Percentiles rank a stretch among this genome's conserved stretches.
These are phyloP conservation scores for Coniochaeta ligniaria DNA, from an alignment of 2,329 filamentous ascomycete genomes.

Conservation along the genomic window DNA sequence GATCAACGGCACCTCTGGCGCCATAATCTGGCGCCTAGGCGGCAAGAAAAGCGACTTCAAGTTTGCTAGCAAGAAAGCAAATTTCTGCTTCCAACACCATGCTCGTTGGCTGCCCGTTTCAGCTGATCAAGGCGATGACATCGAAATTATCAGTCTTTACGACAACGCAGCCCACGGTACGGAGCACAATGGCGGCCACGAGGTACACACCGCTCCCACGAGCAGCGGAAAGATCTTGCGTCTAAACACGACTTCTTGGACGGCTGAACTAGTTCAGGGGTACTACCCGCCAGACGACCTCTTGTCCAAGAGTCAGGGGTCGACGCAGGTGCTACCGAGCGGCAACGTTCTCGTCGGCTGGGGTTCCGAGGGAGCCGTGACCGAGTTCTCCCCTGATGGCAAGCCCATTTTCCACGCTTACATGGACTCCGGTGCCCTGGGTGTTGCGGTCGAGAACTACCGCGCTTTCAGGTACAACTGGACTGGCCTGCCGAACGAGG, in stretches of 20 bases:
- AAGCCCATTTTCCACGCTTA: conserved; percentile 44
- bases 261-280: conserved; percentile 35
- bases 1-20: conserved; percentile 33
- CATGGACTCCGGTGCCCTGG: conserved; percentile 29
- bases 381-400: conserved; percentile 39
- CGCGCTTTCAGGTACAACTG: conserved; percentile 47
- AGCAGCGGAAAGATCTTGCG: conserved; percentile 37
- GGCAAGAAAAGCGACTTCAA: conserved; percentile 34
- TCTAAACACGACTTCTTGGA: conserved; percentile 33
- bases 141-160: conserved; percentile 38
- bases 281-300: conserved; percentile 33
- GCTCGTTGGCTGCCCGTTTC: conserved; percentile 29
- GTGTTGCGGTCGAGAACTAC: conserved; percentile 41
- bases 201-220: conserved; percentile 15
- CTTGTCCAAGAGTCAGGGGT: conserved; percentile 24
- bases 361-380: conserved; percentile 42
- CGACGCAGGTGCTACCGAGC: conserved; percentile 45
- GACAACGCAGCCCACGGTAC: conserved; percentile 41
- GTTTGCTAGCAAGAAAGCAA: conserved; percentile 14
- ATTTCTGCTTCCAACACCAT: conserved; percentile 40
- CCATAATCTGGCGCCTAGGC: conserved; percentile 37
- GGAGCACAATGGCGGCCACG: conserved; percentile 21
- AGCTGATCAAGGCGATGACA: conserved; percentile 21
- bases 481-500: conserved; percentile 36
- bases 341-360: conserved; percentile 50